Evolutionary conservation across 257 asterid species (phyloP).

Genomic region (Mentha longifolia): DNA sequence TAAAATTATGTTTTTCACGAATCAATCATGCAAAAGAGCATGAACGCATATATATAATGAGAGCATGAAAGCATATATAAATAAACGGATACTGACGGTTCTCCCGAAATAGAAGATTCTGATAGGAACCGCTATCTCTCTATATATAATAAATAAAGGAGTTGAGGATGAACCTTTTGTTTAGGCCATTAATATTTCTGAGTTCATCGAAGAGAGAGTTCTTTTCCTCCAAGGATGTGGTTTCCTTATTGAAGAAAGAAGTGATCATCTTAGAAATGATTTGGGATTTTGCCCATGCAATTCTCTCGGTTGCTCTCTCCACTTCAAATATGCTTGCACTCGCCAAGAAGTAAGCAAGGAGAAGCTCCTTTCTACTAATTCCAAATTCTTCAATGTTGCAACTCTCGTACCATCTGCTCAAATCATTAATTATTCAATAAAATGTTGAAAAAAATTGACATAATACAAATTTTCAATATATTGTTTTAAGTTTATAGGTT

Average conservation of each 20-base stretch:
- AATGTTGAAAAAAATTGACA: neutral
- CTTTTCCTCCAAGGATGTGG: constrained; percentile 3
- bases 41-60: no score
- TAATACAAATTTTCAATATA: neutral
- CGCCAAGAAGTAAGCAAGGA: constrained; percentile 47
- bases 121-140: no score
- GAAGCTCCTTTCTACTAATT: constrained; percentile 38
- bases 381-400: constrained; percentile 39
- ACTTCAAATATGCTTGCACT: constrained; percentile 46
- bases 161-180: neutral
- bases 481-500: neutral
- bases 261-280: constrained; percentile 36
- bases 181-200: neutral
- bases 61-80: no score
- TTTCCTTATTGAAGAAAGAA: constrained; percentile 26
- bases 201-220: constrained; percentile 10
- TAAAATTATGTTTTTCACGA: no score
- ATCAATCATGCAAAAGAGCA: no score
- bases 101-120: no score
- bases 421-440: neutral
- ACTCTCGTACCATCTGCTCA: constrained; percentile 47
- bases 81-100: no score
- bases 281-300: constrained; percentile 47
- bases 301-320: constrained; percentile 45
- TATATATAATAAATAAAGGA: neutral